These are phyloP conservation scores for Gossypium schwendimanii DNA, from an alignment of 441 rosid genomes.

Conservation along the genomic window DNA sequence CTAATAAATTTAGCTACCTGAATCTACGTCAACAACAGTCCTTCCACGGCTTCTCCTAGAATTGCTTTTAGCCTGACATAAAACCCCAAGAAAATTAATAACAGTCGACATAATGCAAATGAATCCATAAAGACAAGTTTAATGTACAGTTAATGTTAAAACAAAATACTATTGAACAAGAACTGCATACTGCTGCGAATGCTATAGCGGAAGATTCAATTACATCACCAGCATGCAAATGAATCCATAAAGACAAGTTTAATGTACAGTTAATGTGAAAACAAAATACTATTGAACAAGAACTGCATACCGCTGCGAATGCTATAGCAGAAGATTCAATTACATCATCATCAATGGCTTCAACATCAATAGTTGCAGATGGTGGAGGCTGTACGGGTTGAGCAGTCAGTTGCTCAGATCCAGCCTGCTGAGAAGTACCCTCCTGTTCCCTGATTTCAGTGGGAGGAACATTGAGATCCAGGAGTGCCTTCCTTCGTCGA, in stretches of 20 bases:
- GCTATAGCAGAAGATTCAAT: constrained; percentile 69
- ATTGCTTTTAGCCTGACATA: constrained; percentile 57
- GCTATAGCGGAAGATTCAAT: constrained; percentile 68
- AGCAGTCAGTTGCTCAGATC: constrained; percentile 22
- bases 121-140: background rate
- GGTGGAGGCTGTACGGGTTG: constrained; percentile 25
- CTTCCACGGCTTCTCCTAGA: constrained; percentile 37
- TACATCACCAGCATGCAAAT: constrained; percentile 57
- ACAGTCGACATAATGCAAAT: background rate
- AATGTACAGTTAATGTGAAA: background rate
- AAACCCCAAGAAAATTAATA: constrained; percentile 15
- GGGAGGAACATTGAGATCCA: constrained; percentile 58
- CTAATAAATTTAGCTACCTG: constrained; percentile 33
- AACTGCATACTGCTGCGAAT: constrained; percentile 55
- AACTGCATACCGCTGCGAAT: constrained; percentile 55
- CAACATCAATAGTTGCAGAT: constrained; percentile 27
- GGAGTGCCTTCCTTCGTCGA: constrained; percentile 50
- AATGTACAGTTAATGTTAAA: background rate
- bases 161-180: background rate
- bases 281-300: background rate
- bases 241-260: too few species aligned
- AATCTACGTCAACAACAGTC: constrained; percentile 43
- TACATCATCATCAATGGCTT: constrained; percentile 73
- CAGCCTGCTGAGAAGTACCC: constrained; percentile 43
- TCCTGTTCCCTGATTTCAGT: constrained; percentile 45